Evolutionary conservation across 129 eudicot species (phyloP), one percentile per base, ranked within the genome.

Genomic region (Tagetes patula): DNA sequence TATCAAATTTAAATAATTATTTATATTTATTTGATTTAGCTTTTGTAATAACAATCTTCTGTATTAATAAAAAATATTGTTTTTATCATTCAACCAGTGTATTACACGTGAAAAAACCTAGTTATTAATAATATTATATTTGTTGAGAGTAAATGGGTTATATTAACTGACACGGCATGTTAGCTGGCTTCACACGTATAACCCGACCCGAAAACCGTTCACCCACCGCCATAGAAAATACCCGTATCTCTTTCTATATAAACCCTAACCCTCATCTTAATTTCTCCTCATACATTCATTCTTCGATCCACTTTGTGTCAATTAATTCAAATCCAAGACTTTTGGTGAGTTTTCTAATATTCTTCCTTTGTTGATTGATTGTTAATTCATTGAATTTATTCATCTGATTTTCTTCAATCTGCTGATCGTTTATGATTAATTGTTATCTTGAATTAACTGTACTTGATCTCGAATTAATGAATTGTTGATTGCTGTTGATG

Each of bases 221-320:
- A 49, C 49, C 71, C 71, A 74, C 78, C 78, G 64, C 78, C 78
- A 36, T 41, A 47, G 71, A 49, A 74, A 64, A 5, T 3, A 74
- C 78, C 78, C 78, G 71, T 3, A 12, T 8, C 49, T 27, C 70
- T 64, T 41, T 40, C 47, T 74, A 74, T 74, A 74, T 63, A 74
- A 74, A 64, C 78, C 42, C 71, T 32, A 48, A 38, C 64, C 52
- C 71, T 47, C 33, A 10, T 63, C 71, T 6, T 11, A 27, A 20
- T 5, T 3, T 48, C 32, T 36, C 48, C 60, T 0, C 10, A 11
- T 11, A 60, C 31, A 43, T 46, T 6, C 6, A 49, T 63, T 71
- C 11, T 14, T 74, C 63, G 63, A 37, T 64, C 4, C 64, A 7
- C 8, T 42, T 43, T 6, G 11, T 14, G 9, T 39, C 30, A 20